Percentiles rank a stretch among this genome's conserved stretches.
These are phyloP conservation scores for Eimeria tenella DNA, from an alignment of 169 alveolate species.

Conservation along the genomic window DNA sequence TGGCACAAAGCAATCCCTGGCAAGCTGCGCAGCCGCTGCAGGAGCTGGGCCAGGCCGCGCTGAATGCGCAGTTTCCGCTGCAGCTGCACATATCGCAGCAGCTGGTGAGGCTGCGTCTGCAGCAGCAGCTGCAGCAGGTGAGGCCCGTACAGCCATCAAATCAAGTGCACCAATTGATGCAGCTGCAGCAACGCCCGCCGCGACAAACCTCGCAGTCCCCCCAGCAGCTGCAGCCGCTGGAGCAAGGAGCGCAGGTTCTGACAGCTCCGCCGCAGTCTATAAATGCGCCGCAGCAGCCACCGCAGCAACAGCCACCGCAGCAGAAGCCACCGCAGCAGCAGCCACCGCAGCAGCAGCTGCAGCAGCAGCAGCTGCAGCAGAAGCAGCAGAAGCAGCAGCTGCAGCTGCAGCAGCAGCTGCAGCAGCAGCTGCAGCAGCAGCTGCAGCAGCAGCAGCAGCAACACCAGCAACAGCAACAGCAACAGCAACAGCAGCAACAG, in stretches of 20 bases:
- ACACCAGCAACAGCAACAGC: neutral
- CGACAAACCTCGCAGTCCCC: no score
- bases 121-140: neutral
- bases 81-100: conserved; percentile 32
- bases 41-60: neutral
- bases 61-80: neutral
- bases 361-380: conserved; percentile 9
- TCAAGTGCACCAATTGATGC: no score
- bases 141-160: neutral
- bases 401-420: neutral
- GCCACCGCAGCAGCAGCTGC: conserved; percentile 16
- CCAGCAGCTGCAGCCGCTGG: no score
- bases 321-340: neutral
- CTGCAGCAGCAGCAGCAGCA: neutral
- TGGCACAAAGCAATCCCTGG: neutral
- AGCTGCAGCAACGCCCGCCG: no score
- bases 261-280: no score
- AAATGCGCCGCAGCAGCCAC: neutral
- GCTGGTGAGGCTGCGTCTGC: conserved; percentile 23
- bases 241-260: no score
- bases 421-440: neutral
- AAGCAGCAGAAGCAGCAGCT: neutral
- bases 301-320: neutral
- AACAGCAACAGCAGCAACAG: neutral
- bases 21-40: neutral